Evolutionary conservation across 108 stramenopile species (phyloP), one percentile per base, ranked within the genome.

Genomic region (Cyclotella atomus): DNA sequence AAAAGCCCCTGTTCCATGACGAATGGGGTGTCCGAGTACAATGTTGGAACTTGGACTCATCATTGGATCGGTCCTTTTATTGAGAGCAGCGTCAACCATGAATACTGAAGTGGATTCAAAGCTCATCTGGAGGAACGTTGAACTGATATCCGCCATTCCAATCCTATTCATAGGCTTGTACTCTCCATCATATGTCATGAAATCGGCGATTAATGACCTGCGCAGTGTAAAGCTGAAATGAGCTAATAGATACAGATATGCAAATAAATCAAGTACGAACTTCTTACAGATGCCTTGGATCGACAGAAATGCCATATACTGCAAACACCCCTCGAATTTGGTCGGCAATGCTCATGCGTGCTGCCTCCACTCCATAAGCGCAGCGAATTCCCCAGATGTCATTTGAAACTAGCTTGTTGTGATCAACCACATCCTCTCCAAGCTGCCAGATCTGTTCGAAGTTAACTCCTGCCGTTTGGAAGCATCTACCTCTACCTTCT

Each of bases 51-150:
- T 97, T 16, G 99, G 97, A 27, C 91, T 91, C 69, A 81, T 82
- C 60, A 97, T 75, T 5, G 73, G 60, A 53, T 99, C 99, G 28
- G 70, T 75, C 44, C 82, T 69, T 20, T 79, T 81, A 23, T 84
- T 80, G 25, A 95, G 28, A 0, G 98, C 98, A 25, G 99, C 98
- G 28, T 95, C 82, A 4, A 93, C 92, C 82, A 99, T 87, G 79
- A 99, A 99, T 0, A 86, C 84, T 1, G 95, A 87, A 20, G 98
- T 99, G 8, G 98, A 99, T 87, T 99, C 99, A 72, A 97, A 99
- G 80, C 95, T 97, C 98, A 99, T 99, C 73, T 98, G 97, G 57
- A 98, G 79, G 70, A 97, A 98, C 10, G 98, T 85, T 7, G 96
- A 97, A 34, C 93, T 86, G 49, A 85, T 76, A 25, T 95, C 86